Base-by-base conservation (phyloP, 768 basidiomycete genomes). In the Auricularia auricula-judae region DNA sequence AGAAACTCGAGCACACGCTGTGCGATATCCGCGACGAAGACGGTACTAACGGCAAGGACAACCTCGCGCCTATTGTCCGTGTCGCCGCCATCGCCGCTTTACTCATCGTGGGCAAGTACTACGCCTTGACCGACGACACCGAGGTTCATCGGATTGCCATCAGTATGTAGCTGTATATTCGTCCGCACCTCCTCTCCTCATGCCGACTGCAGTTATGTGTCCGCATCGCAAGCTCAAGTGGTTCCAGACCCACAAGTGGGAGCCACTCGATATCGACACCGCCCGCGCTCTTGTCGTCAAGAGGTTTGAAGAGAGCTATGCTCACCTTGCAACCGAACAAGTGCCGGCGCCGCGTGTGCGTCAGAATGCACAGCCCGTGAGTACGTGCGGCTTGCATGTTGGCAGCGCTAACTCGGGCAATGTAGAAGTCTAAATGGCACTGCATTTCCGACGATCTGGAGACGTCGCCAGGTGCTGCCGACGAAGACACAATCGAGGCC, bases 111-210 rank as follows among this genome's bases (percentile, higher is more conserved):
- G 62, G 67, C 4, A 69, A 73, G 44, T 68, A 70, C 54, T 67
- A 71, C 62, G 66, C 71, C 21, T 64, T 72, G n/a, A 59, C 63
- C 1, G 71, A 72, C 44, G 69, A 70, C n/a, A 63, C 56, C 23
- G 71, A 71, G 54, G 67, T 68, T 1, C 70, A 71, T 47, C 64
- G 68, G 3, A 71, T 71, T 61, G 70, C 70, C 4, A 70, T 71
- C 7, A 58, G 70, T 68, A 60, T n/a, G 64, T 60, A 35, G 42
- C 47, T 5, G 59, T 33, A 39, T 33, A 23, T 16, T 44, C 47
- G 16, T 35, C 12, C 63, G 18, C 29, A 61, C 29, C 29, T 29
- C 29, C 29, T 29, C 29, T 29, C 33, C 42, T 14, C 53, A 21
- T 16, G 36, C 23, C 33, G 29, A 35, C 51, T 18, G 39, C 58